Base-by-base conservation (phyloP, 2,329 filamentous ascomycete species). In the Penicillium sp. region DNA sequence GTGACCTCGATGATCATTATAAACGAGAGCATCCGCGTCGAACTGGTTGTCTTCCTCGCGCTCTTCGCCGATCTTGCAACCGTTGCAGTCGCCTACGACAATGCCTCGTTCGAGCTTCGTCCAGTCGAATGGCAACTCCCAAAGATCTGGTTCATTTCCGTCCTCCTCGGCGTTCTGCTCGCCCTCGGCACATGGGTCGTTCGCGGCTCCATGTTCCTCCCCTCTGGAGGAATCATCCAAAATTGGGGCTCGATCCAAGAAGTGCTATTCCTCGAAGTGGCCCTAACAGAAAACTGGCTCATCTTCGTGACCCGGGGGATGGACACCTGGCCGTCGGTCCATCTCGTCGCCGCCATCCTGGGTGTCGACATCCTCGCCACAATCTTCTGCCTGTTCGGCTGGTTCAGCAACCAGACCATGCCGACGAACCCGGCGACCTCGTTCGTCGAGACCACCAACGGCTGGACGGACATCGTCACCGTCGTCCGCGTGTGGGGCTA, bases 301-400 rank as follows among this genome's bases (percentile, higher is more conserved):
- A 96, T 96, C 79, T 96, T 96, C 84, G 94, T 96, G 80, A 96
- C 92, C 67, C 91, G 92, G 84, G 92, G 90, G 64, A 87, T 85
- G 65, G 84, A 88, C 73, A 92, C 90, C 6, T 89, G 86, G 82
- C 90, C 90, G 53, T 91, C 89, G 0, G 89, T 89, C 83, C 89
- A 91, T 73, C 82, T 93, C 29, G 83, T 92, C 59, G 81, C 79
- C 45, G 90, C 90, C 61, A 92, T 92, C 73, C 79, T 90, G 59
- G 86, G 85, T 71, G 90, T 93, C 68, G 90, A 92, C 71, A 81
- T 86, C 56, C 77, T 92, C 19, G 88, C 90, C 15, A 92, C 90
- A 23, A 82, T 92, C 73, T 93, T 92, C 83, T 88, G 85, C 76
- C 75, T 91, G 69, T 92, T 92, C 78, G 90, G 90, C 54, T 92